Evolutionary conservation across 2,329 filamentous ascomycete species (phyloP), one percentile per base, ranked within the genome.

Genomic region (Erysiphe neolycopersici): DNA sequence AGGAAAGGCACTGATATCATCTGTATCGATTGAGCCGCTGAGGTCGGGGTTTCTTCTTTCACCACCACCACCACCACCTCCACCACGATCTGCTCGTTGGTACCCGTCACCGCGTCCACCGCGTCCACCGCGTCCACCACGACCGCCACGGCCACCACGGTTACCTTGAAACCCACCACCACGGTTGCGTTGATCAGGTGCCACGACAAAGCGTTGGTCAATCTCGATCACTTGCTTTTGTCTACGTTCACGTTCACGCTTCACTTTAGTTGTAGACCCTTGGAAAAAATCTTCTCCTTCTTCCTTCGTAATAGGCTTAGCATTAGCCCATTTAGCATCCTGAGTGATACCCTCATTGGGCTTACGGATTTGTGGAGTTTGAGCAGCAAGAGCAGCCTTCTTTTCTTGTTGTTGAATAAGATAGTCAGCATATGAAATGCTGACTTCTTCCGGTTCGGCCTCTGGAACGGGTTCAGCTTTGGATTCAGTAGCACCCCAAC

Each of bases 291-390:
- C 74, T 55, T 83, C 75, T 12, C 73, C 70, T 17, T 63, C 61
- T 14, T 73, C 66, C 61, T 78, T 77, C 58, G 64, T 59, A 45
- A 79, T 65, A 46, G 69, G 59, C 68, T 85, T 91, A 60, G 83
- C 84, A 56, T 71, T 68, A 56, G 79, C 80, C 81, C 85, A 93
- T 72, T 94, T 89, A 73, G 89, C 87, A 69, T 84, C 76, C 56
- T 66, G 60, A 68, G 83, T 82, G 67, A 68, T 71, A 58, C 85
- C 85, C 68, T 94, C 85, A 69, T 95, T 94, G 62, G 87, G 67
- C 68, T 84, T 76, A 66, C 89, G 87, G 58, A 83, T 69, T 57
- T 81, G 71, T 56, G 76, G 69, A 50, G 68, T 62, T 54, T 67
- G 69, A 5, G 40, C 40, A 16, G 40, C 40, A 47, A 87, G 71